phyloP scores from a whole-genome alignment of 2,329 filamentous ascomycete species.

The Lachnellula hyalina region DNA sequence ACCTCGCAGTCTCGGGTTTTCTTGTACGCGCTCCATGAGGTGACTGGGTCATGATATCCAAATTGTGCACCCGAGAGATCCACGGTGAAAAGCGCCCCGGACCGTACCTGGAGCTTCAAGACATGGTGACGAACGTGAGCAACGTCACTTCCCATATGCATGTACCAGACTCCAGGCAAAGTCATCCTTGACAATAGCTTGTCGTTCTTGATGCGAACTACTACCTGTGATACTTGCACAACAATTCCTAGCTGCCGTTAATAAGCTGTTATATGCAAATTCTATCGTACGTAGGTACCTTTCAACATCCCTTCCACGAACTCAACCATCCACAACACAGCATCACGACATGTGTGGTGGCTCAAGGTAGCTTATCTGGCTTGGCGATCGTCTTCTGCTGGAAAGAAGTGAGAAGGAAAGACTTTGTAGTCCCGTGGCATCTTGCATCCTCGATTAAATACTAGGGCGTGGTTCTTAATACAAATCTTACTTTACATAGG shows the following conservation, averaged over 20 bases:
- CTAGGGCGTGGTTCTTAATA: neutral
- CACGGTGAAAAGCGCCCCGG: slow-evolving; percentile 1
- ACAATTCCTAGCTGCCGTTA: neutral
- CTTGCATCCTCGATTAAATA: neutral
- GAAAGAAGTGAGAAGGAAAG: neutral
- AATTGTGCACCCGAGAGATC: slow-evolving; percentile 2
- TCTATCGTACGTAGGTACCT: neutral
- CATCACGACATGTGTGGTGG: neutral
- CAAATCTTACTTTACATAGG: neutral
- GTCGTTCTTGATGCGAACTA: neutral
- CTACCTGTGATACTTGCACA: neutral
- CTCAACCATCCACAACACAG: neutral
- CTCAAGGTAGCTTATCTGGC: neutral
- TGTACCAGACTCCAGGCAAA: neutral
- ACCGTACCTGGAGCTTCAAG: slow-evolving; percentile 3
- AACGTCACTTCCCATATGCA: no score
- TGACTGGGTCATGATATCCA: neutral
- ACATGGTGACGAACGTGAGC: slow-evolving; percentile 1
- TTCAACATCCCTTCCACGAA: neutral
- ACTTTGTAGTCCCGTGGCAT: neutral
- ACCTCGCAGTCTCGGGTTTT: neutral
- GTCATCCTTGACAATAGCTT: neutral
- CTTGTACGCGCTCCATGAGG: neutral
- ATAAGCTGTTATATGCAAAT: neutral
- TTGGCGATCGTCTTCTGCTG: no score